Evolutionary conservation across 768 basidiomycete genomes (phyloP).

Genomic region (Daedaleopsis sinensis): DNA sequence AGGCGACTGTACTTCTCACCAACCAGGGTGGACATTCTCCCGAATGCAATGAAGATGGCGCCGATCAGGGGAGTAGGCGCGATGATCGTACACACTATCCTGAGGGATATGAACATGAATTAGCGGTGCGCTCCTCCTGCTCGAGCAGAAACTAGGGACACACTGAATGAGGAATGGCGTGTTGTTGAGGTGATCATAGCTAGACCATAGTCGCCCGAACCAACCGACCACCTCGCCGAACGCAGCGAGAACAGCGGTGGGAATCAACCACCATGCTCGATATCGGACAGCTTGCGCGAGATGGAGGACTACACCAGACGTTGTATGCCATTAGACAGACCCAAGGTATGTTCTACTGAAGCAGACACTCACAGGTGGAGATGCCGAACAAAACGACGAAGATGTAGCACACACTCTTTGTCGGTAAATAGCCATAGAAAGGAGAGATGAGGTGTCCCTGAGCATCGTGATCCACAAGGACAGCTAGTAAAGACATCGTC

Average conservation of each 20-base stretch:
- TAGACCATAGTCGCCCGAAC: slow-evolving; percentile 40
- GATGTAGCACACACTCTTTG: slow-evolving; percentile 9
- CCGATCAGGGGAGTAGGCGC: slow-evolving; percentile 54
- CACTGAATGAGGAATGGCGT: slow-evolving; percentile 46
- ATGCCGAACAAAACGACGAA: slow-evolving; percentile 22
- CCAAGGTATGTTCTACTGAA: neutral
- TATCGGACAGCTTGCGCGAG: slow-evolving; percentile 32
- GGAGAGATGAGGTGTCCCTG: slow-evolving; percentile 13
- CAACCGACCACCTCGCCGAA: slow-evolving; percentile 42
- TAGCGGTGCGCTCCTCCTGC: neutral
- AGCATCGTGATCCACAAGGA: neutral
- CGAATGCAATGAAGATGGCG: slow-evolving; percentile 55
- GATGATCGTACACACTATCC: slow-evolving; percentile 38
- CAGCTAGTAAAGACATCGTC: neutral
- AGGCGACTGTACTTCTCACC: slow-evolving; percentile 55
- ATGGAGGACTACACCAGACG: slow-evolving; percentile 25
- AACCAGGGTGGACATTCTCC: slow-evolving; percentile 44
- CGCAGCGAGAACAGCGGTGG: slow-evolving; percentile 35
- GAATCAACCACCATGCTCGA: slow-evolving; percentile 38
- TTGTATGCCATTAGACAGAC: neutral
- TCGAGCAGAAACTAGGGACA: slow-evolving; percentile 1
- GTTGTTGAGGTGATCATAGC: slow-evolving; percentile 24
- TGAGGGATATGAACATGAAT: neutral
- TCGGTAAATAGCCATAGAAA: slow-evolving; percentile 16
- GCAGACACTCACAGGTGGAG: slow-evolving; percentile 17